A percentile compares a stretch with the other conserved stretches of the same genome.
These are phyloP conservation scores for Populus deltoides DNA, from an alignment of 345 rosid genomes.

Conservation along the genomic window DNA sequence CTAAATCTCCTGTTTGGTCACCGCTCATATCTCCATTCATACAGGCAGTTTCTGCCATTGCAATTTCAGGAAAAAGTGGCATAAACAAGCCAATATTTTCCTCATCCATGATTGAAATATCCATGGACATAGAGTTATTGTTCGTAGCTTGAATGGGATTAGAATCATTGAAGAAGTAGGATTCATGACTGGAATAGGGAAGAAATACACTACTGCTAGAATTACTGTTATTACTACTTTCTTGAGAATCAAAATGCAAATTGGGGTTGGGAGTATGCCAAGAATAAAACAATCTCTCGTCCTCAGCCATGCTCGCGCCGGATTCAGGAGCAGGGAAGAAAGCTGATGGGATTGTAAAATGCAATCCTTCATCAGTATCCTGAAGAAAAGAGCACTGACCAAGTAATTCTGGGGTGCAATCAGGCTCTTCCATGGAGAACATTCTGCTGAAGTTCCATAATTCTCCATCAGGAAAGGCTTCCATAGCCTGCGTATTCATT, in stretches of 20 bases:
- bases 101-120: slow-evolving; percentile 30
- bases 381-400: slow-evolving; percentile 32
- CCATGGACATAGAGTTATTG: slow-evolving; percentile 22
- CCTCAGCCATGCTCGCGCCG: slow-evolving; percentile 18
- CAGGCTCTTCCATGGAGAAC: slow-evolving; percentile 35
- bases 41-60: slow-evolving; percentile 20
- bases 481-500: slow-evolving; percentile 35
- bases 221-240: slow-evolving; percentile 26
- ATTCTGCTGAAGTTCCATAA: slow-evolving; percentile 45
- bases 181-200: slow-evolving; percentile 22
- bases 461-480: slow-evolving; percentile 44
- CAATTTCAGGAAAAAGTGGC: slow-evolving; percentile 18
- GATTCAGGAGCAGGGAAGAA: slow-evolving; percentile 30
- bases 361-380: slow-evolving; percentile 17
- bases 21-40: slow-evolving; percentile 10
- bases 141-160: slow-evolving; percentile 17
- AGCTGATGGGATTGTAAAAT: slow-evolving; percentile 9
- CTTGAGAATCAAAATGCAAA: slow-evolving; percentile 26
- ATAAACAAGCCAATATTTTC: slow-evolving; percentile 9
- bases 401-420: slow-evolving; percentile 25
- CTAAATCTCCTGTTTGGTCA: background rate
- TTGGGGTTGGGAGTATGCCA: slow-evolving; percentile 18
- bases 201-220: slow-evolving; percentile 15
- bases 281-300: slow-evolving; percentile 27
- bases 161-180: slow-evolving; percentile 18